Percentiles rank a stretch among this genome's conserved stretches.
Conservation (phyloP, 2,329 filamentous ascomycete genomes). For the Fusarium begoniae region DNA sequence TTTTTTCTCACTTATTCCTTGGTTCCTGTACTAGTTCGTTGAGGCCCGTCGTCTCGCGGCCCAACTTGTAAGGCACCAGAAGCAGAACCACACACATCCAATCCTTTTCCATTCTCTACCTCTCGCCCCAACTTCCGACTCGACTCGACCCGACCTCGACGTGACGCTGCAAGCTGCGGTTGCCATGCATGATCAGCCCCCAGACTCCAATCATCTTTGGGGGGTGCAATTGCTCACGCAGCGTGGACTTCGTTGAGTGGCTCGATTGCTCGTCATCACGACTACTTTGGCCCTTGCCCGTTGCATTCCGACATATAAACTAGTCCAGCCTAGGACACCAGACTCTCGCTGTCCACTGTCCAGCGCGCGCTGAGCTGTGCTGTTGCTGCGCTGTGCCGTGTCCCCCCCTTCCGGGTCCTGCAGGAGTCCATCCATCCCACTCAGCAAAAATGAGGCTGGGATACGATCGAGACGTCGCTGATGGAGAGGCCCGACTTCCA, state of each 20-base stretch:
- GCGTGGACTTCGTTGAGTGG: slow-evolving; percentile 45
- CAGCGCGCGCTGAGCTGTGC: slow-evolving; percentile 22
- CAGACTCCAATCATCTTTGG: slow-evolving; percentile 42
- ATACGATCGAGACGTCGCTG: slow-evolving; percentile 44
- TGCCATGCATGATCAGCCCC: slow-evolving; percentile 45
- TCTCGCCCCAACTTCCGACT: slow-evolving; percentile 33
- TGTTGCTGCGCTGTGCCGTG: slow-evolving; percentile 42
- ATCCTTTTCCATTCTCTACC: slow-evolving; percentile 25
- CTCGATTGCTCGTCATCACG: slow-evolving; percentile 34
- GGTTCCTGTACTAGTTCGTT: slow-evolving; percentile 12
- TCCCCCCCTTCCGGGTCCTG: slow-evolving; percentile 20
- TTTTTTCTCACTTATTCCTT: neutral
- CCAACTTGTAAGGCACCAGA: slow-evolving; percentile 41
- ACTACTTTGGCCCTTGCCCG: slow-evolving; percentile 25
- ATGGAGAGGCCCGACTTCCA: slow-evolving; percentile 41
- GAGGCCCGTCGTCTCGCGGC: slow-evolving; percentile 34
- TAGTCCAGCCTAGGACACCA: slow-evolving; percentile 33
- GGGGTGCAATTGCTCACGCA: slow-evolving; percentile 40
- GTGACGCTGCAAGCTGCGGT: slow-evolving; percentile 42
- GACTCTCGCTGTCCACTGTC: neutral
- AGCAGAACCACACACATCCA: slow-evolving; percentile 13
- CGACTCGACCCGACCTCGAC: slow-evolving; percentile 21
- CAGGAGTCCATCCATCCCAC: slow-evolving; percentile 29
- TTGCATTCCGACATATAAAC: slow-evolving; percentile 25
- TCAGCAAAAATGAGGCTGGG: slow-evolving; percentile 45